These are phyloP conservation scores for carrot (Daucus carota) DNA, from an alignment of 129 eudicot genomes.

Conservation along the genomic window DNA sequence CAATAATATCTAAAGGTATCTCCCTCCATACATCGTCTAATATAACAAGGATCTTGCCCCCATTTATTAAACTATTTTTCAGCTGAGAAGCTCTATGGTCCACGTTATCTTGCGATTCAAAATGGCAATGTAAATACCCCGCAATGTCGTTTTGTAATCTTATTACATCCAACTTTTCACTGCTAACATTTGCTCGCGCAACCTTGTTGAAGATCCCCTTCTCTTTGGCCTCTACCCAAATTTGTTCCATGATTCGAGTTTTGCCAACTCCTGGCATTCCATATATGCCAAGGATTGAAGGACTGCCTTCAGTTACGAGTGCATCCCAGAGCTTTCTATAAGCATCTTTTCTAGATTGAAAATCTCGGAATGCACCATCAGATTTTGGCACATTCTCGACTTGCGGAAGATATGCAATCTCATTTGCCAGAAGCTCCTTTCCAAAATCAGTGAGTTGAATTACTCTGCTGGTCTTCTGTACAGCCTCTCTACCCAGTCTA, in stretches of 20 bases:
- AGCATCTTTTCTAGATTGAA: background rate
- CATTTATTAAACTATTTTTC: background rate
- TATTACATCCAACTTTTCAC: background rate
- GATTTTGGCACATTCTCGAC: background rate
- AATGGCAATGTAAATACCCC: background rate
- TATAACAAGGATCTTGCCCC: background rate
- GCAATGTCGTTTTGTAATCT: background rate
- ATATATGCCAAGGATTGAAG: background rate
- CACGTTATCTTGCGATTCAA: background rate
- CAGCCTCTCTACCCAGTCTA: background rate
- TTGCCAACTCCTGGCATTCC: constrained; percentile 9
- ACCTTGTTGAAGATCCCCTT: background rate
- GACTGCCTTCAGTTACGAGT: background rate
- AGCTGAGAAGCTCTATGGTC: constrained; percentile 4
- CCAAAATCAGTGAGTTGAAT: background rate
- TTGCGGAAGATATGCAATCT: background rate
- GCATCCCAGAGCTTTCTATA: background rate
- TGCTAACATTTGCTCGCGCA: background rate
- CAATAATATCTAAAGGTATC: background rate
- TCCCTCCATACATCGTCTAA: constrained; percentile 14
- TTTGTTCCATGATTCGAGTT: constrained; percentile 1
- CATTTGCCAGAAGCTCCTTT: background rate
- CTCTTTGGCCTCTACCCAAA: background rate
- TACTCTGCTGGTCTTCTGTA: background rate
- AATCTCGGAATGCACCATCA: background rate